Percentiles rank a stretch among this genome's conserved stretches.
These are phyloP conservation scores for Trypanosomatidae sp. DNA, from an alignment of 208 protist species.

Conservation along the genomic window DNA sequence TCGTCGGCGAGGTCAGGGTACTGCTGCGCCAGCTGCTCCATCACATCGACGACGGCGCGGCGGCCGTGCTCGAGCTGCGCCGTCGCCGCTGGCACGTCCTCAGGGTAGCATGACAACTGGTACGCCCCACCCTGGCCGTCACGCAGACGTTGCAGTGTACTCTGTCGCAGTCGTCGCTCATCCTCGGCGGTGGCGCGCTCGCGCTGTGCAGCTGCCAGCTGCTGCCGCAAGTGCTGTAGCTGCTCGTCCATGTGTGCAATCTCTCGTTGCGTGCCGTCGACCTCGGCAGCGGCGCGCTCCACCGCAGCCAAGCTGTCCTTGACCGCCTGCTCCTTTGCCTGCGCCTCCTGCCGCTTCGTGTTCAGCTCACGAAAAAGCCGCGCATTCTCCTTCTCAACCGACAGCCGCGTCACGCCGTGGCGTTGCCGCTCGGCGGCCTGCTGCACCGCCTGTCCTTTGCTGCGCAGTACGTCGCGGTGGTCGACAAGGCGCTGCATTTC, in stretches of 20 bases:
- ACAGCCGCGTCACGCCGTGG: slow-evolving; percentile 42
- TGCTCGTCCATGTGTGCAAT: slow-evolving; percentile 52
- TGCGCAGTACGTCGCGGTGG: slow-evolving; percentile 87
- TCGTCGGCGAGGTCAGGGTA: slow-evolving; percentile 64
- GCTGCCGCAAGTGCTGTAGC: slow-evolving; percentile 49
- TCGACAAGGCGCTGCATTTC: slow-evolving; percentile 93
- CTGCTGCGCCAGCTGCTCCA: slow-evolving; percentile 51
- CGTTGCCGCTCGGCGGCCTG: slow-evolving; percentile 45
- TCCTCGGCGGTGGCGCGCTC: slow-evolving; percentile 59
- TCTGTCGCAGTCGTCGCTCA: slow-evolving; percentile 67
- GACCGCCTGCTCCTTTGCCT: slow-evolving; percentile 59
- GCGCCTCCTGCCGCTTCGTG: slow-evolving; percentile 73
- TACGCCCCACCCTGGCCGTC: slow-evolving; percentile 78
- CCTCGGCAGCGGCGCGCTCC: slow-evolving; percentile 58
- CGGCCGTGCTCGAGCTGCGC: slow-evolving; percentile 47
- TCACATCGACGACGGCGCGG: slow-evolving; percentile 38
- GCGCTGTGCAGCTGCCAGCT: slow-evolving; percentile 32
- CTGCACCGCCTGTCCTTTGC: slow-evolving; percentile 84
- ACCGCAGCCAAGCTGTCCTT: slow-evolving; percentile 73
- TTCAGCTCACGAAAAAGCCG: slow-evolving; percentile 83
- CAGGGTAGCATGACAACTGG: slow-evolving; percentile 55
- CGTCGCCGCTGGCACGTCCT: slow-evolving; percentile 29
- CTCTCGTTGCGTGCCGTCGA: slow-evolving; percentile 60
- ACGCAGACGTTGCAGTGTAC: slow-evolving; percentile 64
- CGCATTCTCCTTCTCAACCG: slow-evolving; percentile 79